phyloP scores from a whole-genome alignment of 768 basidiomycete genomes.

The Phlebiopsis gigantea region DNA sequence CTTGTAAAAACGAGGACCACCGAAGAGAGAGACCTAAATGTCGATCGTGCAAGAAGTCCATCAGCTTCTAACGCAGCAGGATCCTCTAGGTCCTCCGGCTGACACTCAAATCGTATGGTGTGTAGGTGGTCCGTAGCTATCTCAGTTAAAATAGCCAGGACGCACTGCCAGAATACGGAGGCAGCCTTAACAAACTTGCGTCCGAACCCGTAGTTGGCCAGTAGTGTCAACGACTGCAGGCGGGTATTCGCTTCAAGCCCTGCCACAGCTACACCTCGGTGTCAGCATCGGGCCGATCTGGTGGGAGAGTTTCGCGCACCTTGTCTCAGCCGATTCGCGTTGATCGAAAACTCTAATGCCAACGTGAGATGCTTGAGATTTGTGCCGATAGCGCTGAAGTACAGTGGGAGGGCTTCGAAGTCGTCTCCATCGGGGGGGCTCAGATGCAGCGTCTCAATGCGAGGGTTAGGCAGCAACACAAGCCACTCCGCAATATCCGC shows the following conservation, averaged over 20 bases:
- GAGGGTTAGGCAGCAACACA: background rate
- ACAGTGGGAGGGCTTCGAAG: constrained; percentile 9
- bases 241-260: constrained; percentile 2
- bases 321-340: constrained; percentile 1
- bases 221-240: constrained; percentile 6
- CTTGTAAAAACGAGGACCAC: constrained; percentile 1
- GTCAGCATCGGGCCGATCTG: background rate
- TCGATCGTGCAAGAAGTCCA: background rate
- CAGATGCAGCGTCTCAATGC: constrained; percentile 8
- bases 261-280: background rate
- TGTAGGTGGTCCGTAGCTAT: constrained; percentile 1
- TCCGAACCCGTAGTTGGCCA: constrained; percentile 7
- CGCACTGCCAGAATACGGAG: constrained; percentile 11
- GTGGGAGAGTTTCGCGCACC: background rate
- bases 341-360: constrained; percentile 5
- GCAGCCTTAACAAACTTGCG: constrained; percentile 11
- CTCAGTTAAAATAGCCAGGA: constrained; percentile 1
- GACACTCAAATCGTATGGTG: constrained; percentile 11
- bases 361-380: constrained; percentile 7
- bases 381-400: constrained; percentile 5
- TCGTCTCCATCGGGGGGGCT: constrained; percentile 12
- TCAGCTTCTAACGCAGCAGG: constrained; percentile 2
- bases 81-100: constrained; percentile 10
- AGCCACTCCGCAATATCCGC: constrained; percentile 9
- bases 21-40: background rate